Base-by-base conservation (phyloP, 1,284 basidiomycete genomes). In the Schizophyllum commune region DNA sequence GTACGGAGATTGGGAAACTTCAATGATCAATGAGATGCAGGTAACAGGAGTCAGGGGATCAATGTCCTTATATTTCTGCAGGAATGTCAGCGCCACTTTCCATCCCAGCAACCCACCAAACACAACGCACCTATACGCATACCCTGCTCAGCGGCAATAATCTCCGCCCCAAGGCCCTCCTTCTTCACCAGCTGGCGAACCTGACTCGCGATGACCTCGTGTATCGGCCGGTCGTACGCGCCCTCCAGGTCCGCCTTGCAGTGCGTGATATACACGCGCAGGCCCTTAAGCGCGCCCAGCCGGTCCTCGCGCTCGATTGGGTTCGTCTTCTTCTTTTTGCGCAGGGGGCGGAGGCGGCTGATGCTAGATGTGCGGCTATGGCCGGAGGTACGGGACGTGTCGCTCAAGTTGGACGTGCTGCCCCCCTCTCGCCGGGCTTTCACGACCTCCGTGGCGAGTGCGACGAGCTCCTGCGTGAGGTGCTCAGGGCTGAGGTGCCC, bases 401-500 rank as follows among this genome's bases (percentile, higher is more conserved):
- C 7, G 27, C 20, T 19, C 27, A 15, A 3, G 9, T 55, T 13
- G 13, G 19, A 13, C 67, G 57, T 32, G 68, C 66, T 21, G 63
- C 62, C 55, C 66, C 70, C 5, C 13, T 21, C 27, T 3, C 53
- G 53, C 4, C 80, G 79, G 55, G 68, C 72, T 62, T 74, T 75
- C n/a, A 81, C 77, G 22, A 92, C 84, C 67, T 89, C 85, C 11
- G 71, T 73, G 6, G 90, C 90, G 52, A 94, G 79, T 1, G 73
- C 73, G 5, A 76, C 68, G 57, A 94, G 79, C 71, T 94, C 91
- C 52, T 80, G 77, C 0, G 80, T 77, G 53, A 94, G 76, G 68
- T 92, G 87, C 22, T 83, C 82, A 0, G 91, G 90, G 34, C 78
- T 87, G 11, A 94, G 79, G 65, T 94, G 92, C 0, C 92, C 92